Base-by-base conservation (phyloP, 306 rosid species). In the Prunus dulcis region DNA sequence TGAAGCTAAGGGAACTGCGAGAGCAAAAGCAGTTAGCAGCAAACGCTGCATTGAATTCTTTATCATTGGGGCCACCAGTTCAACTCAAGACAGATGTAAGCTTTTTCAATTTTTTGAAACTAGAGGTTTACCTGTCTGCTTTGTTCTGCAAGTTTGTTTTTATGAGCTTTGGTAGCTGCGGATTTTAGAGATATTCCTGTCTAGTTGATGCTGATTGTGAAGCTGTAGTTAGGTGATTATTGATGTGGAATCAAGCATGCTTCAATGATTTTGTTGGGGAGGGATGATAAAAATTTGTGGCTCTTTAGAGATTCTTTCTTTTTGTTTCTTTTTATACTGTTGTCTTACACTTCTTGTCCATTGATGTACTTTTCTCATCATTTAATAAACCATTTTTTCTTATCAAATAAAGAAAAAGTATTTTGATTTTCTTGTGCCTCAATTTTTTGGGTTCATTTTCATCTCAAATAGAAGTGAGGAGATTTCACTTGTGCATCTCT, bases 1-100 rank as follows among this genome's bases (percentile, higher is more conserved):
- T 82, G 78, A 95, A 86, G 81, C 84, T 77, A 78, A 89, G 85
- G 82, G 84, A 82, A 87, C 71, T 84, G 70, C 90, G 93, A 46
- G 90, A 89, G 76, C 90, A 88, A 83, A 91, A 88, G 83, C 84
- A 88, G 65, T 74, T 84, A 56, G 96, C 97, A 38, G 88, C 99
- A 82, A 82, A 76, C 82, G 93, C 92, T 83, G 99, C 97, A 62
- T 76, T 95, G 70, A 65, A 79, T 58, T 87, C 91, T 3, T 84
- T 95, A 73, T 69, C 97, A 52, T 47, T 92, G 87, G 99, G 99
- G 25, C 96, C 89, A 30, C 96, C 90, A 18, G 82, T 95, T 78
- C 93, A 83, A 76, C 85, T 86, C 61, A 77, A 79, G 67, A 61
- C 9, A 74, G 86, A 88, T 68, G 97, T 92, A 89, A 91, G 97